Evolutionary conservation across 495 filamentous ascomycete species (phyloP).

Genomic region (Lasiosphaeria miniovina): DNA sequence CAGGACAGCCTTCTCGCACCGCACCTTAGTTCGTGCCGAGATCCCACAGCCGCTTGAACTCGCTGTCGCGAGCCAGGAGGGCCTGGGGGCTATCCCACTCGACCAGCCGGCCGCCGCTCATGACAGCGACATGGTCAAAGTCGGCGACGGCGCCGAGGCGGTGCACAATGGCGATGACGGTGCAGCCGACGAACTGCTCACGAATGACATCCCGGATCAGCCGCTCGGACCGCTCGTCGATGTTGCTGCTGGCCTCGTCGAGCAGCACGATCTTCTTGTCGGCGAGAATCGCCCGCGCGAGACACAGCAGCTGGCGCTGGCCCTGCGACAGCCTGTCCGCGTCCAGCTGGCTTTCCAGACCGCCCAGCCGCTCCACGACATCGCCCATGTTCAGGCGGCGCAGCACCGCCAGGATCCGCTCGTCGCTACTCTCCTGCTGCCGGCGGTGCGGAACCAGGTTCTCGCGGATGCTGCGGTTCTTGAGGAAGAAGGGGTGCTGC

Average conservation of each 20-base stretch:
- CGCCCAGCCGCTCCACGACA: not conserved
- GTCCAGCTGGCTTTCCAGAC: conserved; percentile 48
- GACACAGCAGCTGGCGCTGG: conserved; percentile 59
- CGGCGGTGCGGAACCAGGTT: conserved; percentile 2
- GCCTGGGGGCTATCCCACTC: conserved; percentile 18
- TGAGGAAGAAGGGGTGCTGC: conserved; percentile 54
- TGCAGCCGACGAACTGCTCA: conserved; percentile 38
- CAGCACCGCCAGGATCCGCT: not conserved
- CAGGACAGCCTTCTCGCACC: no score
- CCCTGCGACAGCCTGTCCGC: conserved; percentile 52
- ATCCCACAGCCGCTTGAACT: no score
- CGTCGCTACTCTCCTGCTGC: not conserved
- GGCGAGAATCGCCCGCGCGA: conserved; percentile 54
- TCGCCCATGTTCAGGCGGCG: conserved; percentile 1
- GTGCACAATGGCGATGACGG: conserved; percentile 43
- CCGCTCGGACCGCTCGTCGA: conserved; percentile 40
- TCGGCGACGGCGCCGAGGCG: conserved; percentile 39
- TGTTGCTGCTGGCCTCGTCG: conserved; percentile 27
- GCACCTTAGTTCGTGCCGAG: no score
- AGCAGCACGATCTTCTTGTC: conserved; percentile 20
- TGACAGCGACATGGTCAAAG: conserved; percentile 41
- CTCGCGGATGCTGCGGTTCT: conserved; percentile 17
- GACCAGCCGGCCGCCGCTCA: conserved; percentile 35
- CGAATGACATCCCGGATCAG: conserved; percentile 40
- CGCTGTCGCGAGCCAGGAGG: no score